Evolutionary conservation across 768 basidiomycete species (phyloP).

Genomic region (Trametes gibbosa): DNA sequence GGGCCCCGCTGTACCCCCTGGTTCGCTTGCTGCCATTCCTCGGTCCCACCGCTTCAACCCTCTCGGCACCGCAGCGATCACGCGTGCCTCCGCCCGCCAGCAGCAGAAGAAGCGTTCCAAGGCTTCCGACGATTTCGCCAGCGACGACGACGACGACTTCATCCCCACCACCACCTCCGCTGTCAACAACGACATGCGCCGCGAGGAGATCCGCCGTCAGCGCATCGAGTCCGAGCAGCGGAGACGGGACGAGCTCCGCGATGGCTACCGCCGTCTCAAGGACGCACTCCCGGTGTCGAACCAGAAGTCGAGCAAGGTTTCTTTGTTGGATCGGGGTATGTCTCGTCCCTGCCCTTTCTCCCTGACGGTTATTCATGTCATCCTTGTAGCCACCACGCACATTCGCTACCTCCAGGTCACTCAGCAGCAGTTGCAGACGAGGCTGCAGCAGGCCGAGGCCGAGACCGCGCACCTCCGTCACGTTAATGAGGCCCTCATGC

Average conservation of each 20-base stretch:
- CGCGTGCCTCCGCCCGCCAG: slow-evolving; percentile 49
- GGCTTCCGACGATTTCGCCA: slow-evolving; percentile 57
- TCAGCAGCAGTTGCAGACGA: slow-evolving; percentile 69
- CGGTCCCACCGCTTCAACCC: slow-evolving; percentile 81
- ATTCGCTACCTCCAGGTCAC: slow-evolving; percentile 85
- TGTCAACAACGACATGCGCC: slow-evolving; percentile 61
- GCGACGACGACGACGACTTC: slow-evolving; percentile 76
- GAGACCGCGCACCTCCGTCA: slow-evolving; percentile 78
- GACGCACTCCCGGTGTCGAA: slow-evolving; percentile 85
- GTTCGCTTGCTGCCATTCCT: slow-evolving; percentile 58
- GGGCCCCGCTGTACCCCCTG: slow-evolving; percentile 43
- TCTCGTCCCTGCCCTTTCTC: slow-evolving; percentile 2
- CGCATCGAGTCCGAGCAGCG: slow-evolving; percentile 94
- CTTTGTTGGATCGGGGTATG: slow-evolving; percentile 80
- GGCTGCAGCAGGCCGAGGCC: slow-evolving; percentile 74
- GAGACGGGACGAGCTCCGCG: slow-evolving; percentile 87
- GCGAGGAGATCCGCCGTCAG: slow-evolving; percentile 88
- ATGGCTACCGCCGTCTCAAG: slow-evolving; percentile 89
- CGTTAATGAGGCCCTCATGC: slow-evolving; percentile 88
- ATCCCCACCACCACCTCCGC: slow-evolving; percentile 47
- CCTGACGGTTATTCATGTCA: neutral
- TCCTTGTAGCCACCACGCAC: slow-evolving; percentile 66
- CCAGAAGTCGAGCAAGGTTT: slow-evolving; percentile 93
- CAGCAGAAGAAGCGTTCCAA: slow-evolving; percentile 40
- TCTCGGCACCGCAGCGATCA: slow-evolving; percentile 46